phyloP scores from a whole-genome alignment of 805 yeast species.

The Starmerella vaccinii region DNA sequence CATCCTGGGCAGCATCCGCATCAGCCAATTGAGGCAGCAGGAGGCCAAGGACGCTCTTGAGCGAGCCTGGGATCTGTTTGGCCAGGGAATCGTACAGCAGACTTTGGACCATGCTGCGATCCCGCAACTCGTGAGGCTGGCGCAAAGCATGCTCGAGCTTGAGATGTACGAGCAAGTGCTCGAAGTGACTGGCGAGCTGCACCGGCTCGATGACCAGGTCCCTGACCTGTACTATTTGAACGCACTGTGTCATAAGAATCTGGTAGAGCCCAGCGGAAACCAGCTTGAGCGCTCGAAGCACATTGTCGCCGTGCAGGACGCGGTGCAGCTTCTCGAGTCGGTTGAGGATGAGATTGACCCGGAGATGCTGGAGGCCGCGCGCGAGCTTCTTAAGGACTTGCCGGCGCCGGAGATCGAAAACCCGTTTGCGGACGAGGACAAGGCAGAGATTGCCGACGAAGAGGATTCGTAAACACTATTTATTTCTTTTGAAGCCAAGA shows the following conservation, averaged over 20 bases:
- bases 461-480: background rate
- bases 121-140: slow-evolving; percentile 62
- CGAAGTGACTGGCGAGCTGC: slow-evolving; percentile 52
- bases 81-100: slow-evolving; percentile 30
- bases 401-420: slow-evolving; percentile 44
- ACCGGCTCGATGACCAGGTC: slow-evolving; percentile 75
- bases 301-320: slow-evolving; percentile 34
- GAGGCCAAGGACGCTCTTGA: slow-evolving; percentile 64
- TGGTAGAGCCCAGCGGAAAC: background rate
- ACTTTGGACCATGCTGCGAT: slow-evolving; percentile 38
- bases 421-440: slow-evolving; percentile 19
- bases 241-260: slow-evolving; percentile 51
- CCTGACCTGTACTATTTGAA: slow-evolving; percentile 75
- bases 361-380: slow-evolving; percentile 41
- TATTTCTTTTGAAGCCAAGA: background rate
- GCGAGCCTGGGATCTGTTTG: slow-evolving; percentile 67
- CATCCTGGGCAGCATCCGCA: slow-evolving; percentile 72
- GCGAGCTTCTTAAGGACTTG: slow-evolving; percentile 40
- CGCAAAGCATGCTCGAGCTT: slow-evolving; percentile 68
- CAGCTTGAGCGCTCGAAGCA: slow-evolving; percentile 29
- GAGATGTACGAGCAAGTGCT: slow-evolving; percentile 58
- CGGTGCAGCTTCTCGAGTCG: slow-evolving; percentile 36
- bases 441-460: background rate
- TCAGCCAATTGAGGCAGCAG: slow-evolving; percentile 65
- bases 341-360: slow-evolving; percentile 26